Percentiles rank a stretch among this genome's conserved stretches.
Conservation (phyloP, 345 rosid species). For the Arabidopsis arenosa region DNA sequence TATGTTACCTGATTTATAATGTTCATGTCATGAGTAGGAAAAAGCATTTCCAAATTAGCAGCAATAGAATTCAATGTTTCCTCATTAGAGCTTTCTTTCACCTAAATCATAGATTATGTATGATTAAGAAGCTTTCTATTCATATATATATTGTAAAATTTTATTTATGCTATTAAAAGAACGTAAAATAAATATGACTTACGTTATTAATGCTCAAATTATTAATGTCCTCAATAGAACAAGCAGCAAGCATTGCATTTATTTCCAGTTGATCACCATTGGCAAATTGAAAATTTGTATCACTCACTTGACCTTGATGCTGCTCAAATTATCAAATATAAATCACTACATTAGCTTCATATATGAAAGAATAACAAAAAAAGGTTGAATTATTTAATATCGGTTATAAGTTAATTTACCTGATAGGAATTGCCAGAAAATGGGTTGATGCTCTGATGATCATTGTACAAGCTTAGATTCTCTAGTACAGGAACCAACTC, state of each 20-base stretch:
- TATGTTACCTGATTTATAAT: background rate
- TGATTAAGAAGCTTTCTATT: background rate
- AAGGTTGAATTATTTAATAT: background rate
- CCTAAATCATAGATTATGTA: slow-evolving; percentile 6
- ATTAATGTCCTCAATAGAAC: background rate
- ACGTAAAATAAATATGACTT: background rate
- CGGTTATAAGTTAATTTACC: slow-evolving; percentile 9
- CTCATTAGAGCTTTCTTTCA: background rate
- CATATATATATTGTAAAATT: background rate
- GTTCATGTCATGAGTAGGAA: slow-evolving; percentile 19
- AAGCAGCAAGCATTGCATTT: background rate
- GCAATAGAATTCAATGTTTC: background rate
- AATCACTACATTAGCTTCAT: slow-evolving; percentile 16
- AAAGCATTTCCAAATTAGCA: background rate
- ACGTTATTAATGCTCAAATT: slow-evolving; percentile 7
- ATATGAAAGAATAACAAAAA: background rate
- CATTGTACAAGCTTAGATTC: background rate
- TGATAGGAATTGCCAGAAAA: background rate
- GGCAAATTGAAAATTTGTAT: background rate
- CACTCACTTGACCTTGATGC: background rate
- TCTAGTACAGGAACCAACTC: slow-evolving; percentile 1
- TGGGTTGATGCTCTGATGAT: slow-evolving; percentile 9
- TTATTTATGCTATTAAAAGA: background rate
- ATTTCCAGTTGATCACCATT: background rate
- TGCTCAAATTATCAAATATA: slow-evolving; percentile 16